These are phyloP conservation scores for Berkeleyomyces rouxiae DNA, from an alignment of 2,329 filamentous ascomycete genomes.

Conservation along the genomic window DNA sequence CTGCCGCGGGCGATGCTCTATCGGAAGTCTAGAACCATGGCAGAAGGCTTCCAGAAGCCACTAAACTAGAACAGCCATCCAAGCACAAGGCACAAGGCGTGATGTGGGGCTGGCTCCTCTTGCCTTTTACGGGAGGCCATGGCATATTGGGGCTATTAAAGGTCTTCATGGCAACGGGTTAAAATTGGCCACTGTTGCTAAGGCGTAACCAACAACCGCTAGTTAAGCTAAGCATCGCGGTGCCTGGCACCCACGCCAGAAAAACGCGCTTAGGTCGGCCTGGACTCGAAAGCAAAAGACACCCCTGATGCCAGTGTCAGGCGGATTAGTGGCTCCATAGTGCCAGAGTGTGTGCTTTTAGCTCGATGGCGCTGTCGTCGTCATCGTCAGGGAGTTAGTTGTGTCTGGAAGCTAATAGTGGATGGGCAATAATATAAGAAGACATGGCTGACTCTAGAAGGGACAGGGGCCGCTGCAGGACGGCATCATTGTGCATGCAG, in stretches of 20 bases:
- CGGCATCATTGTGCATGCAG: not conserved
- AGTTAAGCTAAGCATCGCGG: not conserved
- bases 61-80: not conserved
- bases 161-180: not conserved
- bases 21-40: not conserved
- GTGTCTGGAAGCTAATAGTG: too few species aligned
- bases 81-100: not conserved
- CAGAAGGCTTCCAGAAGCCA: slow-evolving; percentile 1
- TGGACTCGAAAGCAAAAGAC: too few species aligned
- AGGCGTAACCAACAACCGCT: not conserved
- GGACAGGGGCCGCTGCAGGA: not conserved
- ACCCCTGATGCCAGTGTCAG: too few species aligned
- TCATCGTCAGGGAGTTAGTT: too few species aligned
- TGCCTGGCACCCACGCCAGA: not conserved
- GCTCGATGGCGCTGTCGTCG: too few species aligned
- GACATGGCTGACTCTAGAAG: not conserved
- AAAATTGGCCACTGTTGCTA: not conserved
- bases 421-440: too few species aligned
- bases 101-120: not conserved
- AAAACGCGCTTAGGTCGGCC: not conserved
- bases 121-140: not conserved
- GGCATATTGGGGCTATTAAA: not conserved
- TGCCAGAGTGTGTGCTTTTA: too few species aligned
- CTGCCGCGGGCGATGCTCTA: not conserved
- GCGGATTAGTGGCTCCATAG: too few species aligned